Percentiles rank a stretch among this genome's conserved stretches.
phyloP scores from a whole-genome alignment of 257 asterid genomes.

The Nicotiana sylvestris region DNA sequence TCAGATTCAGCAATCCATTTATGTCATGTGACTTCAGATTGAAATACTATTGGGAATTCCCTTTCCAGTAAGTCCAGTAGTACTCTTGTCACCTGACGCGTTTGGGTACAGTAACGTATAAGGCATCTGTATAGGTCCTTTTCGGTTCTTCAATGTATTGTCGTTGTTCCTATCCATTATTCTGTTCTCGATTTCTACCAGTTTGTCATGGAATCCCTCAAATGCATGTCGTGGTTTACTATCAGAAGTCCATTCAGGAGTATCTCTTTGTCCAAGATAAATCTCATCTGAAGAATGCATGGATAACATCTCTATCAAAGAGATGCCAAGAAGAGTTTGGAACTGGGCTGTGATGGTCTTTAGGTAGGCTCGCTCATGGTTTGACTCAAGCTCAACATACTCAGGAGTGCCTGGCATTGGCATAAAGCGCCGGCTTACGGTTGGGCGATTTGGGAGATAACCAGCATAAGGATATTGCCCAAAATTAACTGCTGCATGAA shows the following conservation, averaged over 20 bases:
- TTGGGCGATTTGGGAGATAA: conserved; percentile 33
- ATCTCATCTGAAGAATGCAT: conserved; percentile 28
- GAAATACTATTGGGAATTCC: conserved; percentile 33
- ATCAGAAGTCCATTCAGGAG: conserved; percentile 27
- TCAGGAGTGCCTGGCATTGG: conserved; percentile 31
- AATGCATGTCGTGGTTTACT: conserved; percentile 16
- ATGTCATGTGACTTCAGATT: conserved; percentile 11
- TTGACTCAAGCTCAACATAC: conserved; percentile 24
- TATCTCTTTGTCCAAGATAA: conserved; percentile 32
- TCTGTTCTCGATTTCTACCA: conserved; percentile 19
- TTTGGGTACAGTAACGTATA: conserved; percentile 29
- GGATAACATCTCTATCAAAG: conserved; percentile 29
- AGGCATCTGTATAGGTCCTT: conserved; percentile 25
- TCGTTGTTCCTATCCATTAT: conserved; percentile 21
- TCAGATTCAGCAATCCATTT: not conserved
- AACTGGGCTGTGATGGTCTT: conserved; percentile 27
- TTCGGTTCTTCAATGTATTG: conserved; percentile 17
- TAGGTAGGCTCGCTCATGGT: conserved; percentile 21
- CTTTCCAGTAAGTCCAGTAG: conserved; percentile 23
- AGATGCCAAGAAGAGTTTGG: conserved; percentile 28
- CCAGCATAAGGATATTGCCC: conserved; percentile 38
- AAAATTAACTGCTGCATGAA: conserved; percentile 33
- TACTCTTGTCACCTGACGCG: conserved; percentile 1
- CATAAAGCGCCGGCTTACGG: conserved; percentile 28
- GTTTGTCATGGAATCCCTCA: conserved; percentile 12